These are phyloP conservation scores for Fragaria iinumae DNA, from an alignment of 306 rosid genomes.

Conservation along the genomic window DNA sequence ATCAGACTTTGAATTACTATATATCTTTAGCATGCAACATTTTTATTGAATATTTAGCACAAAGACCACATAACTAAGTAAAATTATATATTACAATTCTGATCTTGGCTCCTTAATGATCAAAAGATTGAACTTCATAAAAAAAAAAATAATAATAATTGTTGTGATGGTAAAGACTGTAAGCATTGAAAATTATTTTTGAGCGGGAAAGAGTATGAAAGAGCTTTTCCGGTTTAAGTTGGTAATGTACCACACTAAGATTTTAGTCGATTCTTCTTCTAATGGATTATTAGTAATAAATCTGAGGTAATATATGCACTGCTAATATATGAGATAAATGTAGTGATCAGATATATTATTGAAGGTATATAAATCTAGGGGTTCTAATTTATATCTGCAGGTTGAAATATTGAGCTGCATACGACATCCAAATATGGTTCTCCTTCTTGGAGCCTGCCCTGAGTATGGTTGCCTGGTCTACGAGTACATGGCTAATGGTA, in stretches of 20 bases:
- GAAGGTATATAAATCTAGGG: no score
- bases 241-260: neutral
- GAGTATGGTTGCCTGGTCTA: constrained; percentile 34
- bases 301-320: neutral
- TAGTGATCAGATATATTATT: neutral
- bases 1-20: neutral
- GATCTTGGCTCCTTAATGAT: neutral
- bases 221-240: neutral
- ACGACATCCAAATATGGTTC: no score
- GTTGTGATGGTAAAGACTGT: neutral
- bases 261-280: no score
- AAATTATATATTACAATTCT: neutral
- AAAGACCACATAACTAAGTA: neutral
- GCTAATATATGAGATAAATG: neutral
- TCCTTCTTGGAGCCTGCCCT: no score
- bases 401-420: constrained; percentile 16
- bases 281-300: no score
- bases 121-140: neutral
- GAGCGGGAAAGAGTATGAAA: neutral
- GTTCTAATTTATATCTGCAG: constrained; percentile 27
- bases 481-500: constrained; percentile 80
- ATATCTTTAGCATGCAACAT: neutral
- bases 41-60: neutral
- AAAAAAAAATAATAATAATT: no score
- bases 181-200: neutral